Evolutionary conservation across 1,284 basidiomycete genomes (phyloP).

Genomic region (Cerrena zonata): DNA sequence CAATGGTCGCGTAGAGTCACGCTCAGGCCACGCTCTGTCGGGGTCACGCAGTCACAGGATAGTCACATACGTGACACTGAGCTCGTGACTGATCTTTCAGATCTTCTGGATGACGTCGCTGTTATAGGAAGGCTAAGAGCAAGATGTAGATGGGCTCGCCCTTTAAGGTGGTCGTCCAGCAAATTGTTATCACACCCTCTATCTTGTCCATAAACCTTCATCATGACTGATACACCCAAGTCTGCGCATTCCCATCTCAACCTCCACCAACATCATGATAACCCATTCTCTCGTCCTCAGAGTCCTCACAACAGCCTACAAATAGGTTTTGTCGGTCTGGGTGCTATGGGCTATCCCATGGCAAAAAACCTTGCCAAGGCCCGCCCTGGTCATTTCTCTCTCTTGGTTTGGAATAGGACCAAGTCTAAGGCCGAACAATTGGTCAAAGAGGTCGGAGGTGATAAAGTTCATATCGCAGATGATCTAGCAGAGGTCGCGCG

Average conservation of each 20-base stretch:
- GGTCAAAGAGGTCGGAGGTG: constrained; percentile 45
- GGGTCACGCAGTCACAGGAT: background rate
- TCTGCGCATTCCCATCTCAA: background rate
- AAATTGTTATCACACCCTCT: background rate
- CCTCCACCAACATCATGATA: constrained; percentile 1
- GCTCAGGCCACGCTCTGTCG: no score
- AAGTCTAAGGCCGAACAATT: constrained; percentile 53
- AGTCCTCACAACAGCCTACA: constrained; percentile 39
- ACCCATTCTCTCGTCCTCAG: constrained; percentile 55
- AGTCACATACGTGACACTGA: background rate
- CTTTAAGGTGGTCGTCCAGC: background rate
- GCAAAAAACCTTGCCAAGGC: constrained; percentile 67
- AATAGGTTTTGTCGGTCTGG: constrained; percentile 63
- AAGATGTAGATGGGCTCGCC: no score
- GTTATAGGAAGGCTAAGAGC: no score
- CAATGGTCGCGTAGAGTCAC: background rate
- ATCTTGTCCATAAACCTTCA: background rate
- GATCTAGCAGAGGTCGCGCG: constrained; percentile 51
- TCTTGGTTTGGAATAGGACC: constrained; percentile 68
- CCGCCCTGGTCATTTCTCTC: constrained; percentile 31
- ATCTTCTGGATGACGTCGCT: background rate
- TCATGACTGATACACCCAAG: constrained; percentile 5
- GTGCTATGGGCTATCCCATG: constrained; percentile 71
- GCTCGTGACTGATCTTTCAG: constrained; percentile 1
- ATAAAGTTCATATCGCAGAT: constrained; percentile 49